Evolutionary conservation across 768 basidiomycete species (phyloP).

Genomic region (Daedaleopsis nitida): DNA sequence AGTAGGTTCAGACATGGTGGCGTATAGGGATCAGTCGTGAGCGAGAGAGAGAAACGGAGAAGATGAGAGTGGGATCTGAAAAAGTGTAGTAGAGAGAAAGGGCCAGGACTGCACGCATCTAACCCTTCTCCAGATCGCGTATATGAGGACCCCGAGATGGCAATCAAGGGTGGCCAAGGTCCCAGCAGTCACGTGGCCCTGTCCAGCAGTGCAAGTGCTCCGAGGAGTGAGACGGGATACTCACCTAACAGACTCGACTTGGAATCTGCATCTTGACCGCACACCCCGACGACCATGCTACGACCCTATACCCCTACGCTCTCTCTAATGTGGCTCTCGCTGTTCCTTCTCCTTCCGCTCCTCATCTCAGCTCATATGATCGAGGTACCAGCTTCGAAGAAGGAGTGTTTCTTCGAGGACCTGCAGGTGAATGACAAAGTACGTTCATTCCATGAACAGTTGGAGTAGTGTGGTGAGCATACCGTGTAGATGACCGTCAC

Average conservation of each 20-base stretch:
- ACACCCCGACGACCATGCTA: constrained; percentile 34
- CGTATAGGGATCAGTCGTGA: constrained; percentile 9
- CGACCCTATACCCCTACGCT: constrained; percentile 41
- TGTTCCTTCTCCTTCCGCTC: constrained; percentile 33
- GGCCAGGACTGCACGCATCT: constrained; percentile 10
- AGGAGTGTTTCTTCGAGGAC: constrained; percentile 97
- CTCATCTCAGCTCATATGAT: constrained; percentile 67
- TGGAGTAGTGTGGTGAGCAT: neutral
- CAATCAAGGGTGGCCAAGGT: constrained; percentile 21
- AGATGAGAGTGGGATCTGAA: constrained; percentile 17
- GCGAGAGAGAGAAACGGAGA: constrained; percentile 2
- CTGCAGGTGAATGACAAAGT: constrained; percentile 90
- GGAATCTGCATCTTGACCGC: neutral
- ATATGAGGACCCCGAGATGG: constrained; percentile 21
- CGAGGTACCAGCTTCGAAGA: constrained; percentile 74
- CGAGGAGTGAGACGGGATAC: neutral
- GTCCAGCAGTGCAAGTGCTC: constrained; percentile 10
- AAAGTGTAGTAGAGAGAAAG: constrained; percentile 20
- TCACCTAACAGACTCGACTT: neutral
- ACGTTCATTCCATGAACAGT: constrained; percentile 5
- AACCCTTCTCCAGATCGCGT: constrained; percentile 20
- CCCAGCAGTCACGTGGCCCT: constrained; percentile 10
- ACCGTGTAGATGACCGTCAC: constrained; percentile 90
- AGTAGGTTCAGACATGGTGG: constrained; percentile 28
- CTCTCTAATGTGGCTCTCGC: constrained; percentile 43